These are phyloP conservation scores for Phtheirospermum japonicum DNA, from an alignment of 257 asterid species.

Conservation along the genomic window DNA sequence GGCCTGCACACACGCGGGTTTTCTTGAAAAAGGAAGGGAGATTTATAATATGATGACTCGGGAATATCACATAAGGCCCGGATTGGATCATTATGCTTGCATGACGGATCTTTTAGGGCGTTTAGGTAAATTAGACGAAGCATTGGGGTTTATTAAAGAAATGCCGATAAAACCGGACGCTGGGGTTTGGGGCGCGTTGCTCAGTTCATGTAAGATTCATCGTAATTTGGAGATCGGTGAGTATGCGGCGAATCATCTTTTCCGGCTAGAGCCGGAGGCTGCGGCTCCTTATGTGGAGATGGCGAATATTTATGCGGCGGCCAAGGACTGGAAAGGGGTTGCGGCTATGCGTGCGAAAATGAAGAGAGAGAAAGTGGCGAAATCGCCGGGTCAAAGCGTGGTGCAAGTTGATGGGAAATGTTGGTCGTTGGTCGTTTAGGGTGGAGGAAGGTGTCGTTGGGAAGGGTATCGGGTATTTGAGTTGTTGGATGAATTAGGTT, in stretches of 20 bases:
- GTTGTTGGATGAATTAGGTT: conserved; percentile 36
- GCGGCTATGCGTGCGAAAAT: conserved; percentile 45
- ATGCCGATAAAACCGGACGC: conserved; percentile 66
- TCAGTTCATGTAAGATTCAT: conserved; percentile 62
- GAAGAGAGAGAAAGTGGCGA: conserved; percentile 50
- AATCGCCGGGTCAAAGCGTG: conserved; percentile 59
- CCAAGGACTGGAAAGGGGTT: conserved; percentile 51
- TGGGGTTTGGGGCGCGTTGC: conserved; percentile 68
- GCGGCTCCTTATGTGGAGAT: conserved; percentile 75
- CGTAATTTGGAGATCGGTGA: conserved; percentile 49
- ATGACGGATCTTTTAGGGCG: conserved; percentile 65
- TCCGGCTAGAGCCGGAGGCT: conserved; percentile 47
- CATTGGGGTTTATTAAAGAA: conserved; percentile 37
- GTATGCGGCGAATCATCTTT: conserved; percentile 44
- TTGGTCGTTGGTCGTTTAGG: conserved; percentile 36
- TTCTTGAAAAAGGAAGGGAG: conserved; percentile 47
- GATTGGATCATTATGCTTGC: conserved; percentile 61
- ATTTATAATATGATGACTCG: conserved; percentile 43
- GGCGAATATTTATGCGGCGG: conserved; percentile 65
- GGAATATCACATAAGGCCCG: conserved; percentile 33
- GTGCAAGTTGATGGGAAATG: conserved; percentile 50
- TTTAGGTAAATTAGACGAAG: conserved; percentile 56
- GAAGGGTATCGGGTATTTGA: conserved; percentile 37
- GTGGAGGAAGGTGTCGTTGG: conserved; percentile 57
- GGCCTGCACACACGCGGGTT: conserved; percentile 80